Conservation (phyloP, 2,329 filamentous ascomycete species). For the Neonectria sp. region DNA sequence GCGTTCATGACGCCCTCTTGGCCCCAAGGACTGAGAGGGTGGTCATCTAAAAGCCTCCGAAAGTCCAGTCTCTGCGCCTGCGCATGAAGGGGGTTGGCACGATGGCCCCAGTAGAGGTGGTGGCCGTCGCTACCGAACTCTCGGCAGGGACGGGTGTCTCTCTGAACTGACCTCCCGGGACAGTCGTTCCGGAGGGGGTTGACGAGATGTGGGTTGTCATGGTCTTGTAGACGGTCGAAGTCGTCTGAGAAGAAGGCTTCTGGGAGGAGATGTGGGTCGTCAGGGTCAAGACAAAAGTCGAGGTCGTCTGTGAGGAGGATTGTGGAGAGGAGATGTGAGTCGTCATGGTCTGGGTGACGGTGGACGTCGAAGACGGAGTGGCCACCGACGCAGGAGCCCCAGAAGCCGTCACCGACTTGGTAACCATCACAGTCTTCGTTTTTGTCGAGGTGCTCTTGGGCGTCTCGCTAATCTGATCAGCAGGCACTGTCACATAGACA, state of each 20-base stretch:
- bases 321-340: slow-evolving; percentile 19
- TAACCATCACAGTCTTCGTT: slow-evolving; percentile 42
- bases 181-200: slow-evolving; percentile 20
- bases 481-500: slow-evolving; percentile 55
- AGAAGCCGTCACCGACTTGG: slow-evolving; percentile 18
- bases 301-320: slow-evolving; percentile 11
- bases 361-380: slow-evolving; percentile 11
- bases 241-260: slow-evolving; percentile 22
- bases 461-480: slow-evolving; percentile 35
- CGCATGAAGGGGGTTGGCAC: slow-evolving; percentile 42
- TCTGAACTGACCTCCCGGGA: slow-evolving; percentile 43
- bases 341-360: slow-evolving; percentile 7
- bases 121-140: slow-evolving; percentile 8
- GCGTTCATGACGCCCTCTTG: background rate
- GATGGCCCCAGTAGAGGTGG: slow-evolving; percentile 28
- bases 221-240: slow-evolving; percentile 41
- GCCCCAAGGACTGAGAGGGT: background rate
- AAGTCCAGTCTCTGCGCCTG: slow-evolving; percentile 43
- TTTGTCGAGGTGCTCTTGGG: slow-evolving; percentile 38
- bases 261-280: slow-evolving; percentile 21
- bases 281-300: slow-evolving; percentile 12
- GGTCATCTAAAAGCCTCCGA: slow-evolving; percentile 40
- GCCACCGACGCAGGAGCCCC: slow-evolving; percentile 6
- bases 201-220: slow-evolving; percentile 35
- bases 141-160: slow-evolving; percentile 35